phyloP scores from a whole-genome alignment of 2,329 filamentous ascomycete genomes.

The Dendryphion nanum region DNA sequence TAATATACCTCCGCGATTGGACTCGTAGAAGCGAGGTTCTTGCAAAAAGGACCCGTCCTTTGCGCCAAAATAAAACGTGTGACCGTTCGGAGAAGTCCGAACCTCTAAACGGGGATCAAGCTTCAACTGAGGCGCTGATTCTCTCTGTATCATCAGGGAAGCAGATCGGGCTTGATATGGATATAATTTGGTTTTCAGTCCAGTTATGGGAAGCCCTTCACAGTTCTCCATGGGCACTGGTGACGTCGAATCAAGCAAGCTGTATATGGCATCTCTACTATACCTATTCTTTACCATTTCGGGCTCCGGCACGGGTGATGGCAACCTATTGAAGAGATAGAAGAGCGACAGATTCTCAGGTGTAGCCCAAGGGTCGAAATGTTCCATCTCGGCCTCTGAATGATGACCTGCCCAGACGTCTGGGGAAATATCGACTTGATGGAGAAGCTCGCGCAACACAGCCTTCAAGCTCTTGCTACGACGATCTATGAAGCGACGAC shows the following conservation, averaged over 20 bases:
- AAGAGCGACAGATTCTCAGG: conserved; percentile 58
- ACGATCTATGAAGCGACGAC: conserved; percentile 54
- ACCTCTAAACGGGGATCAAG: conserved; percentile 72
- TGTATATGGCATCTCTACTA: conserved; percentile 54
- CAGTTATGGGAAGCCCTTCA: conserved; percentile 44
- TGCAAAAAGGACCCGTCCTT: conserved; percentile 61
- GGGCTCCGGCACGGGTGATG: conserved; percentile 63
- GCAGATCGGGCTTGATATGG: conserved; percentile 78
- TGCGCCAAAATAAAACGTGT: conserved; percentile 68
- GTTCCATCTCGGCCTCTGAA: conserved; percentile 11
- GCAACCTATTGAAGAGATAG: conserved; percentile 70
- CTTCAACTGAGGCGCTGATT: conserved; percentile 61
- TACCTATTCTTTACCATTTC: conserved; percentile 51
- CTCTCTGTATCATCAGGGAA: conserved; percentile 80
- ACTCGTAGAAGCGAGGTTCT: conserved; percentile 72
- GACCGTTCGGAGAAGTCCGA: conserved; percentile 60
- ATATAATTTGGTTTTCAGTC: conserved; percentile 66
- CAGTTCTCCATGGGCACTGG: conserved; percentile 34
- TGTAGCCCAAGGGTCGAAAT: conserved; percentile 42
- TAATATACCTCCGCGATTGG: conserved; percentile 71
- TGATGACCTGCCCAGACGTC: conserved; percentile 54
- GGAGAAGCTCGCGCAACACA: conserved; percentile 51
- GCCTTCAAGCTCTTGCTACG: conserved; percentile 46
- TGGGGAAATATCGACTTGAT: conserved; percentile 55
- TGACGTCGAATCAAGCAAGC: conserved; percentile 48